Base-by-base conservation (phyloP, 1,139 yeast genomes). In the Kluyveromyces sp. region DNA sequence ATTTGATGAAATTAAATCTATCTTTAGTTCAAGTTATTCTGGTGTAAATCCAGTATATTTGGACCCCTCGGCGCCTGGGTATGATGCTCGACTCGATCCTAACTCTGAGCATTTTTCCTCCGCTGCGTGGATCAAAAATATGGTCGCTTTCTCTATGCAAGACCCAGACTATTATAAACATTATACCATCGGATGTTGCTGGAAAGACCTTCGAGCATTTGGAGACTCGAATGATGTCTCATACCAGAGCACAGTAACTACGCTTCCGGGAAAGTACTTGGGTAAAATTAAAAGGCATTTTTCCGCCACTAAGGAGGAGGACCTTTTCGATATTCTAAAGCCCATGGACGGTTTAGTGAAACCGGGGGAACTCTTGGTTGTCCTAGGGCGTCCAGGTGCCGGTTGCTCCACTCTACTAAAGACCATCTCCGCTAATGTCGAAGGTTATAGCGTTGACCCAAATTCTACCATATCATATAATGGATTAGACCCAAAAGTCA, bases 321-420 rank as follows among this genome's bases (percentile, higher is more conserved):
- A 60, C 42, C 52, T 60, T 25, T 59, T 79, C 72, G 81, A 81
- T 49, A 84, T 84, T 50, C 41, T 82, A 55, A 76, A 78, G 57
- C 72, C 81, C 26, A 79, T 83, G 80, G 86, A 83, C 53, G 90
- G 84, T 29, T 57, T 80, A 4, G 69, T 82, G 52, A 68, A 71
- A 39, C 84, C 92, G 0, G 90, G 95, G 46, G 86, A 83, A 56
- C 70, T 85, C 46, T 76, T 86, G 4, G 87, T 85, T 43, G 94
- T 84, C 1, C 67, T 84, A 37, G 94, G 94, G 39, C 77, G 90
- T 62, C 94, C 94, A 0, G 94, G 94, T 59, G 78, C 90, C 29
- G 95, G 95, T 49, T 86, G 95, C 65, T 76, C 95, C 2, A 84
- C 95, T 1, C 73, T 84, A 45, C 67, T 86, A 57, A 84, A 83